These are phyloP conservation scores for Lecanosticta acicola DNA, from an alignment of 2,329 filamentous ascomycete species.

Conservation along the genomic window DNA sequence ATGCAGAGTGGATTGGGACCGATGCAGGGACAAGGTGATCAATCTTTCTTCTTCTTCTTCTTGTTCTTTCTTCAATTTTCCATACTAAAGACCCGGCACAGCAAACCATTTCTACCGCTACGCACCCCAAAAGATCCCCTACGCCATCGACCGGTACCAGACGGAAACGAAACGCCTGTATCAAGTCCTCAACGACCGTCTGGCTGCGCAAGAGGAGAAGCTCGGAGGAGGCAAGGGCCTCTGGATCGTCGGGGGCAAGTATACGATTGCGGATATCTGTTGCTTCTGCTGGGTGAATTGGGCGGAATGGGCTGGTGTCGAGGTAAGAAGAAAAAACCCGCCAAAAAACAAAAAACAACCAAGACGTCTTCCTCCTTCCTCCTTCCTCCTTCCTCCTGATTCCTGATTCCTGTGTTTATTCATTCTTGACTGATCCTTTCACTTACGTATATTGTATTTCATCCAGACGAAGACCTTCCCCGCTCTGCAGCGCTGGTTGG, in stretches of 20 bases:
- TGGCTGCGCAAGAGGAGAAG: slow-evolving; percentile 25
- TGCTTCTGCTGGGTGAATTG: slow-evolving; percentile 44
- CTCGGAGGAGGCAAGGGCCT: slow-evolving; percentile 24
- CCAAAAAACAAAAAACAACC: too few relatives aligned
- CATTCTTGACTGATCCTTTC: too few relatives aligned
- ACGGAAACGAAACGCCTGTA: slow-evolving; percentile 47
- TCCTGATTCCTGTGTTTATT: too few relatives aligned
- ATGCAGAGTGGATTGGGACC: slow-evolving; percentile 39
- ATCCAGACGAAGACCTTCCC: slow-evolving; percentile 22
- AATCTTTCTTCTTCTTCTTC: too few relatives aligned
- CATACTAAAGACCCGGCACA: not conserved
- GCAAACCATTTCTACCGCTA: slow-evolving; percentile 46
- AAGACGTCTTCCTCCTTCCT: too few relatives aligned
- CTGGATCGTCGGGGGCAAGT: slow-evolving; percentile 44
- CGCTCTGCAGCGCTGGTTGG: slow-evolving; percentile 30
- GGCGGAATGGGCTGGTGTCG: slow-evolving; percentile 37
- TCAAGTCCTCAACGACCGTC: slow-evolving; percentile 41
- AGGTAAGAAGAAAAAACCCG: too few relatives aligned
- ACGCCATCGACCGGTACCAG: slow-evolving; percentile 44
- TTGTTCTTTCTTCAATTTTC: not conserved
- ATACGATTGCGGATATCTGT: slow-evolving; percentile 45
- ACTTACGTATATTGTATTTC: too few relatives aligned
- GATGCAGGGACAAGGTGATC: slow-evolving; percentile 40
- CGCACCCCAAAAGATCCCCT: slow-evolving; percentile 39
- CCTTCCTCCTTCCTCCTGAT: too few relatives aligned